Evolutionary conservation across 352 stramenopile species (phyloP).

Genomic region (Phytophthora hibernalis): DNA sequence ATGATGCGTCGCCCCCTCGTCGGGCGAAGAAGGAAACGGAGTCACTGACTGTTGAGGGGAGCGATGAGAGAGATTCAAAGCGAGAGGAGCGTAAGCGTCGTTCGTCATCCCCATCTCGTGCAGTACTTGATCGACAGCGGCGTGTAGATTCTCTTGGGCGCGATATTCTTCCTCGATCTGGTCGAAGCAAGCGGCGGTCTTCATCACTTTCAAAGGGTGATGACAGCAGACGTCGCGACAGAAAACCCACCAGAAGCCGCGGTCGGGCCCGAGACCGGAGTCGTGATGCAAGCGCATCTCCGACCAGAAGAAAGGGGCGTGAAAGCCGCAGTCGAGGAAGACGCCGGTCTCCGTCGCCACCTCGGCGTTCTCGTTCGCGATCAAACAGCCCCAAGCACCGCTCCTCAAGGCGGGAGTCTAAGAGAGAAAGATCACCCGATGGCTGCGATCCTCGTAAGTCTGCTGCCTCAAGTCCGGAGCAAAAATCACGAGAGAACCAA

Average conservation of each 20-base stretch:
- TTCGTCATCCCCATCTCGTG: slow-evolving; percentile 15
- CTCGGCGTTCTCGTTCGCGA: slow-evolving; percentile 36
- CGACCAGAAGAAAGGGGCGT: slow-evolving; percentile 15
- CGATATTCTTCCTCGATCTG: slow-evolving; percentile 27
- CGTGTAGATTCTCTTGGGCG: slow-evolving; percentile 43
- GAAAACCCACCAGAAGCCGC: slow-evolving; percentile 12
- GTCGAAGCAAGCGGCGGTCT: slow-evolving; percentile 14
- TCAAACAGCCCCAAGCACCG: slow-evolving; percentile 22
- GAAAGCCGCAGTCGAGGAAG: slow-evolving; percentile 12
- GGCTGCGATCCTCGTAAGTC: neutral
- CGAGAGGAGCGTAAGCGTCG: slow-evolving; percentile 8
- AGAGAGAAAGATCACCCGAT: slow-evolving; percentile 6
- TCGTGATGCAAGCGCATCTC: slow-evolving; percentile 11
- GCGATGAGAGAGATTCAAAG: slow-evolving; percentile 11
- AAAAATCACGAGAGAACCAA: slow-evolving; percentile 14
- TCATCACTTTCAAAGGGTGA: slow-evolving; percentile 9
- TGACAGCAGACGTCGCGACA: slow-evolving; percentile 13
- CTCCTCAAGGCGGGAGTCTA: slow-evolving; percentile 14
- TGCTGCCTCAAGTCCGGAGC: neutral
- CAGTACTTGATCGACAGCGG: slow-evolving; percentile 21
- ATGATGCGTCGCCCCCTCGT: slow-evolving; percentile 31
- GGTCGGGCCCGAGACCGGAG: slow-evolving; percentile 6
- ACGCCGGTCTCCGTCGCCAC: slow-evolving; percentile 14
- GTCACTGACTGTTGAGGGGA: neutral
- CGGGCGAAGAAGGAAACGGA: slow-evolving; percentile 11